phyloP scores from a whole-genome alignment of 2,329 filamentous ascomycete genomes.

The Drechslera avenae region DNA sequence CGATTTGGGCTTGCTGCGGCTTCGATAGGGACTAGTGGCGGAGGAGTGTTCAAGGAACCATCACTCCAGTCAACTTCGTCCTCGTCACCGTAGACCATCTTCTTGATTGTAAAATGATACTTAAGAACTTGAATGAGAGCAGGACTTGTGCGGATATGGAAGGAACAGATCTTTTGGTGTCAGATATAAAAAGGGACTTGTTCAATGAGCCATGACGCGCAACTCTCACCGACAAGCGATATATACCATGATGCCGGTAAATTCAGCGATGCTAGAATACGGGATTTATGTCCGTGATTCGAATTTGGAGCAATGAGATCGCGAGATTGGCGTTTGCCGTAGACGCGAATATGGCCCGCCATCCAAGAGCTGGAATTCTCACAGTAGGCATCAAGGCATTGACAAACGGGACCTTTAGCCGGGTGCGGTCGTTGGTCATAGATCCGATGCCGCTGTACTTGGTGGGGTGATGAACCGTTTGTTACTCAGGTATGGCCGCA shows the following conservation, averaged over 20 bases:
- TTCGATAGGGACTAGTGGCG: background rate
- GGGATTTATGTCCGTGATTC: background rate
- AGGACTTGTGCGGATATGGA: background rate
- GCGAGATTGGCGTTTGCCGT: constrained; percentile 20
- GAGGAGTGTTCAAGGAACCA: constrained; percentile 14
- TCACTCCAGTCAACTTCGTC: constrained; percentile 37
- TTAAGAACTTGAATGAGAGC: too few relatives aligned
- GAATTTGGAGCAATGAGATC: constrained; percentile 9
- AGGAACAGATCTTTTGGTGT: background rate
- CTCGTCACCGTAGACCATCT: constrained; percentile 23
- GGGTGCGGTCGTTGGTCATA: background rate
- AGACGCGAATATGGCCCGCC: constrained; percentile 1
- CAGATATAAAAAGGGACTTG: background rate
- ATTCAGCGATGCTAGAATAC: background rate
- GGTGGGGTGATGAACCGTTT: background rate
- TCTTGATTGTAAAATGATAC: background rate
- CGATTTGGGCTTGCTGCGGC: background rate
- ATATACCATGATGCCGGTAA: background rate
- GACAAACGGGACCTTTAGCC: background rate
- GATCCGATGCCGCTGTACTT: background rate
- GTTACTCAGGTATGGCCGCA: background rate
- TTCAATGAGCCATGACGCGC: background rate
- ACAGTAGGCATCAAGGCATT: too few relatives aligned
- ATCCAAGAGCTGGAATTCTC: background rate
- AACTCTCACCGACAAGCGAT: background rate